phyloP scores from a whole-genome alignment of 1,284 basidiomycete genomes.

The Sphagnurus paluster region DNA sequence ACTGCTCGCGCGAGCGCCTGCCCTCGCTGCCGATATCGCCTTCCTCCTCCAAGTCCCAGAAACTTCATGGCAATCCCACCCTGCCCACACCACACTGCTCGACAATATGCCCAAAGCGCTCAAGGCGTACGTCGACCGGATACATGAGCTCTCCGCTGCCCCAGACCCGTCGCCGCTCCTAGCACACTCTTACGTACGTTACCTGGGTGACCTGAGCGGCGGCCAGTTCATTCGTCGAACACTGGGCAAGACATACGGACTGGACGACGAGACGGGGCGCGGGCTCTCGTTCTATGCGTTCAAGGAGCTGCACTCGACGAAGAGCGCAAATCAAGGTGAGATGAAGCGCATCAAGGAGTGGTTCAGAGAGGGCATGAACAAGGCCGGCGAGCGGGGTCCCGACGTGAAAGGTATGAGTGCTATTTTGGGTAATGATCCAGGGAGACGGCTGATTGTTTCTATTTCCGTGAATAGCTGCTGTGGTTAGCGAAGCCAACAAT shows the following conservation, averaged over 20 bases:
- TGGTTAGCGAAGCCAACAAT: conserved; percentile 62
- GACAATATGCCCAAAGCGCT: conserved; percentile 51
- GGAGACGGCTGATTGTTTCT: not conserved
- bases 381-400: conserved; percentile 53
- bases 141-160: conserved; percentile 45
- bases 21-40: conserved; percentile 67
- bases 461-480: conserved; percentile 27
- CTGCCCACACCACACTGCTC: conserved; percentile 46
- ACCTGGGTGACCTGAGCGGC: conserved; percentile 84
- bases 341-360: conserved; percentile 78
- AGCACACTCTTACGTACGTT: conserved; percentile 81
- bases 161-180: conserved; percentile 59
- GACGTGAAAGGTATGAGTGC: conserved; percentile 17
- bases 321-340: conserved; percentile 50
- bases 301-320: conserved; percentile 49
- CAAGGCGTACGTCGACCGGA: conserved; percentile 50
- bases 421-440: not conserved
- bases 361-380: conserved; percentile 76
- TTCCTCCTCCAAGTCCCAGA: conserved; percentile 59
- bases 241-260: conserved; percentile 66
- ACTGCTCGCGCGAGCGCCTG: conserved; percentile 60
- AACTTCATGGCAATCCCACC: conserved; percentile 55
- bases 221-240: conserved; percentile 73
- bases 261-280: conserved; percentile 47
- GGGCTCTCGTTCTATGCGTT: conserved; percentile 78